phyloP scores from a whole-genome alignment of 2,329 filamentous ascomycete species.

The Parastagonospora avenae region DNA sequence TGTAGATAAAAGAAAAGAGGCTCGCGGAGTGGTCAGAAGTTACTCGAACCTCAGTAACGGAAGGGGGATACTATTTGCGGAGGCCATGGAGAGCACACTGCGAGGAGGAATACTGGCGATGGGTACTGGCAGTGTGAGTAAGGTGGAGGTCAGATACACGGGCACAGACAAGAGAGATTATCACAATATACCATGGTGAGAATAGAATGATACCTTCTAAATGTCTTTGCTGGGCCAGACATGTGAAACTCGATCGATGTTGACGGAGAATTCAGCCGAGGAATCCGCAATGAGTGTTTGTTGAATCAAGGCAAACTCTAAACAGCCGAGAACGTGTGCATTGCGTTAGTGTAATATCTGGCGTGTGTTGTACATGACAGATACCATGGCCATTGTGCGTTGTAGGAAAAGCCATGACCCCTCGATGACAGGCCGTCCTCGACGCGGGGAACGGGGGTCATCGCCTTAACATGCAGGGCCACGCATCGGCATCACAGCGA shows the following conservation, averaged over 20 bases:
- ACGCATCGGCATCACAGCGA: conserved; percentile 16
- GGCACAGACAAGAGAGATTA: conserved; percentile 1
- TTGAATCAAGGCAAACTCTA: too few species aligned
- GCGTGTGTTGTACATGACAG: too few species aligned
- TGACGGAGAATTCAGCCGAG: too few species aligned
- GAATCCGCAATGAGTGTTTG: too few species aligned
- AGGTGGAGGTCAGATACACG: conserved; percentile 1
- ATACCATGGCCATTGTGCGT: neutral
- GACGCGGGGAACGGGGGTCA: conserved; percentile 1
- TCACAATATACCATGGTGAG: neutral
- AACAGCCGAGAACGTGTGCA: too few species aligned
- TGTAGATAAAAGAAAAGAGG: neutral
- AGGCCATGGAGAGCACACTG: conserved; percentile 1
- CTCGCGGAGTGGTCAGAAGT: neutral
- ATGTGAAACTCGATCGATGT: too few species aligned
- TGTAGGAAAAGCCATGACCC: neutral
- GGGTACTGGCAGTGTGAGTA: neutral
- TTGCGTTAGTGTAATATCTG: too few species aligned
- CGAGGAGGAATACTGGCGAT: neutral
- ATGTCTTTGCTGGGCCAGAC: too few species aligned
- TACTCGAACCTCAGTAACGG: neutral
- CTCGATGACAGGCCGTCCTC: neutral
- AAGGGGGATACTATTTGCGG: neutral
- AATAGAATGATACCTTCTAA: neutral
- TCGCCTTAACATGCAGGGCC: conserved; percentile 3